phyloP scores from a whole-genome alignment of 2,329 filamentous ascomycete genomes.

The Cladosporium sp. region DNA sequence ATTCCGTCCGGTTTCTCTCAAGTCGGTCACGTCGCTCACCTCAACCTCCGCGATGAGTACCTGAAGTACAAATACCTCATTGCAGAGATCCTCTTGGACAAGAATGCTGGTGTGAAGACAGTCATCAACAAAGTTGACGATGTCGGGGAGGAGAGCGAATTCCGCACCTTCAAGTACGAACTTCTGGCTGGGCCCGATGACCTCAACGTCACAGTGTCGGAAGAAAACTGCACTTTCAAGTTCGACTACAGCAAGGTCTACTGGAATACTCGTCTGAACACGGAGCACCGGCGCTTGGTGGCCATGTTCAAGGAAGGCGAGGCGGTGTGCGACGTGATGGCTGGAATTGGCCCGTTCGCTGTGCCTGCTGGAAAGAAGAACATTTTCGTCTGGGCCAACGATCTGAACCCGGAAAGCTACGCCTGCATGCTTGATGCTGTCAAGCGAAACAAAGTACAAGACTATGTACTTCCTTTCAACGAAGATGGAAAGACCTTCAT shows the following conservation, averaged over 20 bases:
- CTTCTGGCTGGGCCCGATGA: slow-evolving; percentile 76
- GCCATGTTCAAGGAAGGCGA: slow-evolving; percentile 73
- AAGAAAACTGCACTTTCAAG: slow-evolving; percentile 77
- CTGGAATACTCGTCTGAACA: slow-evolving; percentile 90
- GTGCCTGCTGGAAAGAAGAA: slow-evolving; percentile 82
- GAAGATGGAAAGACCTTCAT: slow-evolving; percentile 79
- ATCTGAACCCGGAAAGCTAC: slow-evolving; percentile 88
- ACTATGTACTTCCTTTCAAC: slow-evolving; percentile 74
- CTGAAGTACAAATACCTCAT: slow-evolving; percentile 81
- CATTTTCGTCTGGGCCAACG: slow-evolving; percentile 94
- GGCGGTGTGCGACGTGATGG: slow-evolving; percentile 94
- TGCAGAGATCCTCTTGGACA: slow-evolving; percentile 79
- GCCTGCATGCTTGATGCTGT: slow-evolving; percentile 65
- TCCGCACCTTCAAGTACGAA: slow-evolving; percentile 89
- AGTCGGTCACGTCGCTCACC: slow-evolving; percentile 85
- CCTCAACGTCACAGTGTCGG: slow-evolving; percentile 73
- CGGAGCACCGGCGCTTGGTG: slow-evolving; percentile 78
- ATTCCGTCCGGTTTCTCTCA: slow-evolving; percentile 81
- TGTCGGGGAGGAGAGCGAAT: slow-evolving; percentile 78
- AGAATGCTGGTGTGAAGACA: slow-evolving; percentile 73
- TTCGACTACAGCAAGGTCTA: slow-evolving; percentile 97
- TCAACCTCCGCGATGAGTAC: slow-evolving; percentile 81
- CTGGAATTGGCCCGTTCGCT: slow-evolving; percentile 91
- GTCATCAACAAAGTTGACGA: slow-evolving; percentile 95
- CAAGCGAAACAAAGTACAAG: slow-evolving; percentile 65